These are phyloP conservation scores for Fraxinus floribunda DNA, from an alignment of 305 asterid species.

Conservation along the genomic window DNA sequence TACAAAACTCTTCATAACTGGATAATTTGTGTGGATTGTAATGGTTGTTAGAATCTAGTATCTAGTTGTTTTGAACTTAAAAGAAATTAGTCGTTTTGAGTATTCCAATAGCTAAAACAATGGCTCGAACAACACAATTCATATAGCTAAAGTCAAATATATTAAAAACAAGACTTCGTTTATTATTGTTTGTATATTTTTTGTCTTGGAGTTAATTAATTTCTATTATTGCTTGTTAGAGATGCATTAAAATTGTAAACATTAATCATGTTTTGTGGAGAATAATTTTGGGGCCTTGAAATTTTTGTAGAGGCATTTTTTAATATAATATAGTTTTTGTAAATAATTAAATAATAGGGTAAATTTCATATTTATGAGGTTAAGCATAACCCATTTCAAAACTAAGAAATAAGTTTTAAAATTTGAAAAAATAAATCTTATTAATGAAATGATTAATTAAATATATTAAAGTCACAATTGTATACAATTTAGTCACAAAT, in stretches of 20 bases:
- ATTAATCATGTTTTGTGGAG: not conserved
- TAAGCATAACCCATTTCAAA: too few species aligned
- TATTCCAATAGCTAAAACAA: not conserved
- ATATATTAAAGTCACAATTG: too few species aligned
- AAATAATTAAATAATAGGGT: too few species aligned
- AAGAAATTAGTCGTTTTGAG: not conserved
- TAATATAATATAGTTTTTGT: not conserved
- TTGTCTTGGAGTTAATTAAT: not conserved
- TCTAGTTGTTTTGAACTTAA: not conserved
- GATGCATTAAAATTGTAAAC: not conserved
- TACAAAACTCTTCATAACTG: not conserved
- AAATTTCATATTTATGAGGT: too few species aligned
- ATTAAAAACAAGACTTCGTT: not conserved
- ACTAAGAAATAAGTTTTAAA: too few species aligned
- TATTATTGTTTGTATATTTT: not conserved
- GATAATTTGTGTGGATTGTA: not conserved
- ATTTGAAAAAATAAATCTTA: too few species aligned
- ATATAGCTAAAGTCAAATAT: not conserved
- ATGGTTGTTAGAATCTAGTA: not conserved
- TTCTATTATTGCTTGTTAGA: not conserved
- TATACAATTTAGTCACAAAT: too few species aligned
- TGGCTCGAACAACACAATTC: not conserved
- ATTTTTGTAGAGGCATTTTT: not conserved
- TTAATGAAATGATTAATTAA: too few species aligned
- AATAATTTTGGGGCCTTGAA: not conserved